Evolutionary conservation across 2,329 filamentous ascomycete species (phyloP).

Genomic region (Fonsecaea multimorphosa): DNA sequence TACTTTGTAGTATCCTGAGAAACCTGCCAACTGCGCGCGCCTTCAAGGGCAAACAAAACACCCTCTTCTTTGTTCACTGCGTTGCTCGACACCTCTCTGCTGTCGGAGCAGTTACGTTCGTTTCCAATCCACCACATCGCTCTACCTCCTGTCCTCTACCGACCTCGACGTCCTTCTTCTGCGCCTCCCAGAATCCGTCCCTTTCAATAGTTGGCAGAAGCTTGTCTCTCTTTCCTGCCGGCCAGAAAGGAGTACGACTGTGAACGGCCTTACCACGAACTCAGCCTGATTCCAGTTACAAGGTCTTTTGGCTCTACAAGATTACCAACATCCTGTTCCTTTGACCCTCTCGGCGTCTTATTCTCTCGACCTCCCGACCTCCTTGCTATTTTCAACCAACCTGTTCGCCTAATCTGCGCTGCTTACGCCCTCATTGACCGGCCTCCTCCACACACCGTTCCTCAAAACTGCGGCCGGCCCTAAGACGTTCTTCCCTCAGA

Average conservation of each 20-base stretch:
- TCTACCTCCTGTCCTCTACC: not conserved
- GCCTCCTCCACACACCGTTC: constrained; percentile 64
- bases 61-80: constrained; percentile 17
- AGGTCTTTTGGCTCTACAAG: not conserved
- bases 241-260: constrained; percentile 34
- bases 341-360: constrained; percentile 9
- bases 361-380: constrained; percentile 11
- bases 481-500: constrained; percentile 11
- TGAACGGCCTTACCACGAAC: constrained; percentile 16
- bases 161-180: not conserved
- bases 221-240: constrained; percentile 33
- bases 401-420: constrained; percentile 24
- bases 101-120: constrained; percentile 22
- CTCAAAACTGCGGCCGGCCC: constrained; percentile 38
- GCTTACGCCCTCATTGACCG: constrained; percentile 21
- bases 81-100: constrained; percentile 13
- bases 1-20: too few relatives aligned
- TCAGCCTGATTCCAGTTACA: not conserved
- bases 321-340: constrained; percentile 1
- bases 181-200: constrained; percentile 3
- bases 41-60: constrained; percentile 1
- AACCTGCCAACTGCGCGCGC: constrained; percentile 6
- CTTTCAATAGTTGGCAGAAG: constrained; percentile 12
- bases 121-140: constrained; percentile 16
- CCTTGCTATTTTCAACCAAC: constrained; percentile 19